A percentile compares a stretch with the other conserved stretches of the same genome.
phyloP scores from a whole-genome alignment of 2,329 filamentous ascomycete genomes.

The Fusarium sp. region DNA sequence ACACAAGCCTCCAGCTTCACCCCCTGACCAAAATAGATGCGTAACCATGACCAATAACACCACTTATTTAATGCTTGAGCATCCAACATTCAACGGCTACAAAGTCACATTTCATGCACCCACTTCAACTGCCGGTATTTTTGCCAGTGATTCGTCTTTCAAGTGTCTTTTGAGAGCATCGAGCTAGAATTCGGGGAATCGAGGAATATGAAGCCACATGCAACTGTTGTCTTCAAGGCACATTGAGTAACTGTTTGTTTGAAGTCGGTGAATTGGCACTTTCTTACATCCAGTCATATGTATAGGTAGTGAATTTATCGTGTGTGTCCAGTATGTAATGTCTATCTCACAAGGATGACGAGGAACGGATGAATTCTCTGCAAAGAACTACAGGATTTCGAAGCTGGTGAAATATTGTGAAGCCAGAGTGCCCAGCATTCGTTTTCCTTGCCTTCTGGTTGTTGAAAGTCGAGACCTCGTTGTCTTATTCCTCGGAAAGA shows the following conservation, averaged over 20 bases:
- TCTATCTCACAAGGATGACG: conserved; percentile 3
- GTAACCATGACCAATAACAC: conserved; percentile 26
- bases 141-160: conserved; percentile 10
- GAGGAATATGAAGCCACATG: conserved; percentile 15
- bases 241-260: conserved; percentile 16
- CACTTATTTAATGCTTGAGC: background rate
- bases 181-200: background rate
- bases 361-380: background rate
- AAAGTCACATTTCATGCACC: conserved; percentile 16
- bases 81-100: conserved; percentile 19
- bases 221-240: conserved; percentile 9
- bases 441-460: background rate
- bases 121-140: conserved; percentile 35
- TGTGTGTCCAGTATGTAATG: background rate
- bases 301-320: background rate
- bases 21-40: conserved; percentile 18
- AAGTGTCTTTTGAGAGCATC: conserved; percentile 1
- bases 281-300: background rate
- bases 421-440: background rate
- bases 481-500: conserved; percentile 51
- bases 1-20: conserved; percentile 16
- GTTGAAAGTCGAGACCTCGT: background rate
- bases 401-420: background rate
- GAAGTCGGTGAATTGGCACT: conserved; percentile 9
- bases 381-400: background rate